Conservation (phyloP, 306 rosid species). For the Ormosia emarginata region DNA sequence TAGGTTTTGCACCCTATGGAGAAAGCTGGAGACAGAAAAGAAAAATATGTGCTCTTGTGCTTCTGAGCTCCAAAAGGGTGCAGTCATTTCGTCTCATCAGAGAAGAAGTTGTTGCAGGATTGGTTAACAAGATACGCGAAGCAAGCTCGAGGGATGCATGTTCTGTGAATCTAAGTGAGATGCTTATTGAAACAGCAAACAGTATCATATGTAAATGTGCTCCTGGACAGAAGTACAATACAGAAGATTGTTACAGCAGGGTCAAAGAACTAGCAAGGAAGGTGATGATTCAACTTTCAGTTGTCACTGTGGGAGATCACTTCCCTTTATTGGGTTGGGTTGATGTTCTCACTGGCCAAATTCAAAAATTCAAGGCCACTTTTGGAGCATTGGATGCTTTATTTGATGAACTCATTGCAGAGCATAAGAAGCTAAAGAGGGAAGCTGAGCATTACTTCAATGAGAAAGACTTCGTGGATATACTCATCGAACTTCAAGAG, state of each 20-base stretch:
- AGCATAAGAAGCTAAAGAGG: neutral
- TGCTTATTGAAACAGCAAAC: neutral
- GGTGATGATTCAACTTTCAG: neutral
- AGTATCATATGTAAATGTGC: neutral
- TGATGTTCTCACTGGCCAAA: conserved; percentile 7
- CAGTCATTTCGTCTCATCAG: neutral
- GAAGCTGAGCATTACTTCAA: neutral
- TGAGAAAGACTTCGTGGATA: conserved; percentile 13
- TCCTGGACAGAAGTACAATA: neutral
- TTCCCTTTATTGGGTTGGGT: conserved; percentile 19
- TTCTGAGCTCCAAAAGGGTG: conserved; percentile 16
- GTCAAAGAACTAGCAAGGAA: neutral
- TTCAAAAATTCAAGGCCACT: neutral
- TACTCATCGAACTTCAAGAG: conserved; percentile 11
- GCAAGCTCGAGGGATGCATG: neutral
- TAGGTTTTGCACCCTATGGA: conserved; percentile 16
- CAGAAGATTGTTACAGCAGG: neutral
- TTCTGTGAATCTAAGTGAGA: conserved; percentile 6
- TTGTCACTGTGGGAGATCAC: neutral
- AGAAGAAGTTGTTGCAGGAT: neutral
- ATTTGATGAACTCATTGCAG: neutral
- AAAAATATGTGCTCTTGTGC: conserved; percentile 12
- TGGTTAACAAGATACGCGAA: neutral
- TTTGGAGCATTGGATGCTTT: neutral
- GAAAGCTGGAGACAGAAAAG: neutral